phyloP scores from a whole-genome alignment of 352 stramenopile species.

The Pythium periplocum region DNA sequence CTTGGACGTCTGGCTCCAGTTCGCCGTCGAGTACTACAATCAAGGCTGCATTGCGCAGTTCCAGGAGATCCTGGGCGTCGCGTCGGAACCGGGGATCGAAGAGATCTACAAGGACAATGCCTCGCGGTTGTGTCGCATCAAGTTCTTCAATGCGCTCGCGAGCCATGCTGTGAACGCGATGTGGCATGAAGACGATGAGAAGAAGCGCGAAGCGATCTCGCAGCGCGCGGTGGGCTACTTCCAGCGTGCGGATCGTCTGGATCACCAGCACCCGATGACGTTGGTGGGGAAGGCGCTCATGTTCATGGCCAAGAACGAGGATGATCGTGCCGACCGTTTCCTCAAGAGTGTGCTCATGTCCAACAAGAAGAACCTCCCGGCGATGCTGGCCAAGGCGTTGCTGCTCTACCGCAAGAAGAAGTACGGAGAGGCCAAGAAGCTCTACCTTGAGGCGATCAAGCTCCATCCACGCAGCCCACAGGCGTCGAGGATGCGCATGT shows the following conservation, averaged over 20 bases:
- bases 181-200: conserved; percentile 88
- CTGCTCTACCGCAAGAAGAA: conserved; percentile 87
- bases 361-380: conserved; percentile 84
- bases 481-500: conserved; percentile 90
- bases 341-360: conserved; percentile 89
- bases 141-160: conserved; percentile 85
- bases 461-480: conserved; percentile 90
- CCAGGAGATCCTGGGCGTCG: conserved; percentile 80
- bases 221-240: conserved; percentile 83
- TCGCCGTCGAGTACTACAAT: conserved; percentile 90
- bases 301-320: conserved; percentile 91
- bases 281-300: conserved; percentile 90
- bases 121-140: conserved; percentile 81
- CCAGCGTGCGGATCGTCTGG: conserved; percentile 80
- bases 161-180: conserved; percentile 85
- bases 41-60: conserved; percentile 76
- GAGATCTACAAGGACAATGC: conserved; percentile 87
- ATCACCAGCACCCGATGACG: conserved; percentile 88
- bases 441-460: conserved; percentile 93
- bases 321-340: conserved; percentile 88
- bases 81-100: conserved; percentile 79
- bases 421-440: conserved; percentile 86
- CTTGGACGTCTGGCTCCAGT: conserved; percentile 89
- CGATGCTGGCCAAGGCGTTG: conserved; percentile 81
- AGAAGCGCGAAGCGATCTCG: conserved; percentile 75